Conservation (phyloP, 1,139 yeast species). For the Blastobotrys malaysiensis region DNA sequence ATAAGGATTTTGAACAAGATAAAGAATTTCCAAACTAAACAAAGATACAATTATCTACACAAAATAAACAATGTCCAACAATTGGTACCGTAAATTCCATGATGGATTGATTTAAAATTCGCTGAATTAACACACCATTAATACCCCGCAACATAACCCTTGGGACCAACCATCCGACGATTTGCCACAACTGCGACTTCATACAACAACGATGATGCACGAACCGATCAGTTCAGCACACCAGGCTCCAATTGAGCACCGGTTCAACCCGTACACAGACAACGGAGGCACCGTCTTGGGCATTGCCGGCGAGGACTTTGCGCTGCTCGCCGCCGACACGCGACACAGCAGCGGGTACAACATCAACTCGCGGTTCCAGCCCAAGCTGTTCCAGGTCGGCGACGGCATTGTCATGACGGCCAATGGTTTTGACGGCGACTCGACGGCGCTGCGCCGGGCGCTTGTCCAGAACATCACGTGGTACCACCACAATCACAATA, state of each 20-base stretch:
- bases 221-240: constrained; percentile 7
- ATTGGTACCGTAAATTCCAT: no score
- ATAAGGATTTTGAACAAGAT: no score
- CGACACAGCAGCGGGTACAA: constrained; percentile 93
- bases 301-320: constrained; percentile 96
- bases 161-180: neutral
- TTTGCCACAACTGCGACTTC: neutral
- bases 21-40: no score
- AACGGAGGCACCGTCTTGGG: constrained; percentile 98
- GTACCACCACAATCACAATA: constrained; percentile 89
- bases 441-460: constrained; percentile 72
- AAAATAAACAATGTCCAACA: no score
- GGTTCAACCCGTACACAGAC: constrained; percentile 92
- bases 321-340: constrained; percentile 96
- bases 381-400: constrained; percentile 84
- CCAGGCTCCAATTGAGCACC: constrained; percentile 70
- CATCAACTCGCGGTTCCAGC: constrained; percentile 88
- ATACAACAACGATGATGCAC: constrained; percentile 1
- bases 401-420: constrained; percentile 86
- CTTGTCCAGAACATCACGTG: constrained; percentile 77
- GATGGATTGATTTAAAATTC: no score
- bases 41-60: no score
- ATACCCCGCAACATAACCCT: neutral
- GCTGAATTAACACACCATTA: no score
- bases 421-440: constrained; percentile 96